Base-by-base conservation (phyloP, 2,329 filamentous ascomycete genomes). In the Fusarium denticulatum region DNA sequence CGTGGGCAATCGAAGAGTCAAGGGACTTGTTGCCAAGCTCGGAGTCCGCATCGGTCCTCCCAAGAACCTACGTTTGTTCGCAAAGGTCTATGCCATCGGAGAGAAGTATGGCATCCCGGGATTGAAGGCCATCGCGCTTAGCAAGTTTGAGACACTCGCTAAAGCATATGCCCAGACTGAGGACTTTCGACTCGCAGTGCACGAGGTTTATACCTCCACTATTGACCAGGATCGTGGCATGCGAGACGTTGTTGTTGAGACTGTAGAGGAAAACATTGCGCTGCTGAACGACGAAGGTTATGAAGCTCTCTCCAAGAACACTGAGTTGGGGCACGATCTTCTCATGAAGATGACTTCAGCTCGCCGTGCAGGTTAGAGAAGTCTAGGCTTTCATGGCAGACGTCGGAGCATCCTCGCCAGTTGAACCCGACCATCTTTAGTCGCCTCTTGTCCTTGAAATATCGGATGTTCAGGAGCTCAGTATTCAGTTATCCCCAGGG, bases 131-230 rank as follows among this genome's bases (percentile, higher is more conserved):
- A 14, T 56, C 3, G 42, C 66, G 2, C 12, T 60, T 0, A 5
- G 15, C 7, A 50, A 52, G 6, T 70, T 70, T 12, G 7, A 11
- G 22, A 9, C 7, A 7, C 47, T 60, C 1, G 45, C 28, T 7
- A 8, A 18, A 18, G 2, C 20, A 2, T 34, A 67, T 18, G 28
- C 22, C 11, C 5, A 61, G 1, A 47, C 58, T 6, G 9, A 47
- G 1, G 42, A 63, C 9, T 60, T 74, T 26, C 12, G 36, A 16
- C 0, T 12, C 3, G 72, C 68, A 3, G 15, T 22, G 3, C 4
- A 32, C 28, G 61, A 67, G n/a, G 61, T 60, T 0, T 74, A 72
- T 10, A 43, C 24, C 5, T 70, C 60, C 0, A 71, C 71, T 1
- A 2, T 59, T 10, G 55, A 64, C 2, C 16, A 65, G 0, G 71